phyloP scores from a whole-genome alignment of 345 rosid species.

The Streptanthus diversifolius region DNA sequence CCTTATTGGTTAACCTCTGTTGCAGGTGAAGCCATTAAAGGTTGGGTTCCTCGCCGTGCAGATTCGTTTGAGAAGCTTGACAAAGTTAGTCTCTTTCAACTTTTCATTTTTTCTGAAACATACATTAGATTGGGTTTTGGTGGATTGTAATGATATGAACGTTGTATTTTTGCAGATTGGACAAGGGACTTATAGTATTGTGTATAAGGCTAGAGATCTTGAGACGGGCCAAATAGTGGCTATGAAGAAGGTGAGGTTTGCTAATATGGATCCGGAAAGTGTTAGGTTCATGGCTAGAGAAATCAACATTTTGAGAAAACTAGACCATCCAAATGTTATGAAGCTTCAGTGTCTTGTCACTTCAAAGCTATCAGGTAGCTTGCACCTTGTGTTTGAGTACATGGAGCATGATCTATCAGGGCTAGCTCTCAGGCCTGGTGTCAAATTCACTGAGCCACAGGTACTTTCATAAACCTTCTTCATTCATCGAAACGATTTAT shows the following conservation, averaged over 20 bases:
- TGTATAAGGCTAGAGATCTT: conserved; percentile 72
- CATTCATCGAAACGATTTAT: not conserved
- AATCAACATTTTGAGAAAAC: conserved; percentile 66
- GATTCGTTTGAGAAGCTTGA: conserved; percentile 86
- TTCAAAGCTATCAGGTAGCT: conserved; percentile 69
- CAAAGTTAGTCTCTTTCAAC: conserved; percentile 44
- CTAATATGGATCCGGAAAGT: conserved; percentile 85
- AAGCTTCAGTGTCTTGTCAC: conserved; percentile 81
- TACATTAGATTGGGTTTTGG: not conserved
- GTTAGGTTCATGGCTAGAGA: conserved; percentile 97
- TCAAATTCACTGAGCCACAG: conserved; percentile 78
- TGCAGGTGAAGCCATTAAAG: conserved; percentile 81
- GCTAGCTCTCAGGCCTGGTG: conserved; percentile 64
- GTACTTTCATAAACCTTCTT: conserved; percentile 26
- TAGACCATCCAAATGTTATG: conserved; percentile 86
- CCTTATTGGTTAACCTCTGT: conserved; percentile 85
- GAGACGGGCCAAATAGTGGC: conserved; percentile 71
- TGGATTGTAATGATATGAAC: not conserved
- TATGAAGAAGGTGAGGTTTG: conserved; percentile 90
- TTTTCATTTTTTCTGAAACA: not conserved
- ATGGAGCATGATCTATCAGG: conserved; percentile 98
- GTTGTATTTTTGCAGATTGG: conserved; percentile 61
- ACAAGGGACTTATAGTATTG: conserved; percentile 91
- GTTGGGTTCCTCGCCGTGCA: conserved; percentile 69
- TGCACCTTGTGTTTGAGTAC: conserved; percentile 86